Evolutionary conservation across 1,139 yeast species (phyloP).

Genomic region (Kodamaea sp.): DNA sequence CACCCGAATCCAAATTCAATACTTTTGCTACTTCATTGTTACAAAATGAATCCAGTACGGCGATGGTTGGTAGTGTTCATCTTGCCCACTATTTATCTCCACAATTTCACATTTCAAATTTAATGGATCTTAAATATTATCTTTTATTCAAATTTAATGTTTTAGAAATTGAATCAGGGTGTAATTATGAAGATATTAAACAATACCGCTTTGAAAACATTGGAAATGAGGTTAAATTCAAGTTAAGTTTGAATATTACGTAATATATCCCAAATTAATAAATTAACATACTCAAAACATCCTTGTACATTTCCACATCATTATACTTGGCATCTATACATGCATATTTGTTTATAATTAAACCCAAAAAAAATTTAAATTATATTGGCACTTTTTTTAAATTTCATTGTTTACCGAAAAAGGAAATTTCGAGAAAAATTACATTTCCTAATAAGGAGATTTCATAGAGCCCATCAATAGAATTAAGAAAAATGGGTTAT

Average conservation of each 20-base stretch:
- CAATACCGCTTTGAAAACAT: slow-evolving; percentile 25
- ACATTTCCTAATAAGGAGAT: slow-evolving; percentile 8
- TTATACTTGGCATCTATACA: neutral
- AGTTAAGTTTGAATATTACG: slow-evolving; percentile 16
- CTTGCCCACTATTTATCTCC: slow-evolving; percentile 33
- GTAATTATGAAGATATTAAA: slow-evolving; percentile 11
- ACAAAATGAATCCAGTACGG: slow-evolving; percentile 4
- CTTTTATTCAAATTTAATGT: slow-evolving; percentile 40
- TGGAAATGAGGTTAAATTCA: slow-evolving; percentile 35
- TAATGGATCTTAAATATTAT: slow-evolving; percentile 38
- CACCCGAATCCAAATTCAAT: slow-evolving; percentile 36
- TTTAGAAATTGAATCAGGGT: slow-evolving; percentile 20
- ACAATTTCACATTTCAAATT: slow-evolving; percentile 36
- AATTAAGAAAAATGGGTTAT: slow-evolving; percentile 1
- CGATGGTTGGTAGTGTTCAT: slow-evolving; percentile 27
- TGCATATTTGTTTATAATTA: neutral
- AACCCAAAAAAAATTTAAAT: neutral
- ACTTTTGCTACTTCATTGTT: slow-evolving; percentile 31
- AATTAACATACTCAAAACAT: neutral
- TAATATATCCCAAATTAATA: neutral
- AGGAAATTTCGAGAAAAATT: slow-evolving; percentile 1
- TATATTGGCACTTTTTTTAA: neutral
- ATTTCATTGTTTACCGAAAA: slow-evolving; percentile 1
- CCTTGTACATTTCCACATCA: no score
- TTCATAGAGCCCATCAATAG: slow-evolving; percentile 6